Evolutionary conservation across 1,284 basidiomycete genomes (phyloP).

Genomic region (Tilletia setariae): DNA sequence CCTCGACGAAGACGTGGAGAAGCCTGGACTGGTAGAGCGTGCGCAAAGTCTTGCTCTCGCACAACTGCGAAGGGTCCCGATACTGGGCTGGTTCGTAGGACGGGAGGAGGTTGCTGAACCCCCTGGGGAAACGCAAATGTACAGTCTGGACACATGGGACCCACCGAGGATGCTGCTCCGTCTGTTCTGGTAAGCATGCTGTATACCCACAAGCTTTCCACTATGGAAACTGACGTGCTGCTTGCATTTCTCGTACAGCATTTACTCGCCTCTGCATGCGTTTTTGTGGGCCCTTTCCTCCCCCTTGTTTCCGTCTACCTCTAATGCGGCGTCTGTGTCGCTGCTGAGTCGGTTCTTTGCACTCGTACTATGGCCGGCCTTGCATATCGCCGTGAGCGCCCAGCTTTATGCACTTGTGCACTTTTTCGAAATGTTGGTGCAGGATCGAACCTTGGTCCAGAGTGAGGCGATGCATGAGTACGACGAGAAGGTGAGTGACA

Average conservation of each 20-base stretch:
- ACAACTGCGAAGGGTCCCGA: neutral
- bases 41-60: neutral
- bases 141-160: slow-evolving; percentile 7
- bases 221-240: neutral
- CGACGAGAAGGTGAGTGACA: slow-evolving; percentile 11
- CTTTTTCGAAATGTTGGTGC: neutral
- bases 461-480: slow-evolving; percentile 14
- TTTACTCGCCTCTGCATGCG: slow-evolving; percentile 12
- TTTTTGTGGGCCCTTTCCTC: slow-evolving; percentile 10
- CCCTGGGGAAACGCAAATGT: slow-evolving; percentile 2
- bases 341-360: slow-evolving; percentile 10
- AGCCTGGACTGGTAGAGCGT: neutral
- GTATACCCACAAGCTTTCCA: neutral
- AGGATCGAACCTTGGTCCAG: slow-evolving; percentile 3
- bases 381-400: neutral
- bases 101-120: neutral
- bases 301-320: neutral
- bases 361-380: slow-evolving; percentile 7
- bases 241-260: neutral
- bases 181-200: neutral
- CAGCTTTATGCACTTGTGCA: neutral
- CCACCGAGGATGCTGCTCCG: slow-evolving; percentile 7
- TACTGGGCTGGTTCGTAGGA: slow-evolving; percentile 6
- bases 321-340: neutral
- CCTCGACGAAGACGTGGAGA: slow-evolving; percentile 12